These are phyloP conservation scores for Talaromyces sp. DNA, from an alignment of 2,329 filamentous ascomycete genomes.

Conservation along the genomic window DNA sequence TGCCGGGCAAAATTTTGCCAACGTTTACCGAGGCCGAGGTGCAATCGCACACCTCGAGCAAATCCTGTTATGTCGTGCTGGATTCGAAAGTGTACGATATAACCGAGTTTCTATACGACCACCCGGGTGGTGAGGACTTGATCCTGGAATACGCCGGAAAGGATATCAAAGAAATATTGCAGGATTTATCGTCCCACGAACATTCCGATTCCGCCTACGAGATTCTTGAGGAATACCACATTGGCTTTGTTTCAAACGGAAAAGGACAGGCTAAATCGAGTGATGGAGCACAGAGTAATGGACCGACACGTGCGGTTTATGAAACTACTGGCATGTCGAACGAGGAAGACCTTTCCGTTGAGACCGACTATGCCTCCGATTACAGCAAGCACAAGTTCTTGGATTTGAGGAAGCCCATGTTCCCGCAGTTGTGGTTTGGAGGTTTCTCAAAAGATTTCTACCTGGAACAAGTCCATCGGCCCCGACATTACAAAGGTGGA, in stretches of 20 bases:
- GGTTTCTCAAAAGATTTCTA: slow-evolving; percentile 96
- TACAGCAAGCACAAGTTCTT: slow-evolving; percentile 92
- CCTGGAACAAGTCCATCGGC: slow-evolving; percentile 90
- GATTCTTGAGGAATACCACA: slow-evolving; percentile 77
- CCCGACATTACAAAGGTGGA: slow-evolving; percentile 91
- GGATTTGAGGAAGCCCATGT: slow-evolving; percentile 76
- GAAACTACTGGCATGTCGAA: slow-evolving; percentile 77
- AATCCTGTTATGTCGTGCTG: slow-evolving; percentile 90
- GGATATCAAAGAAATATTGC: slow-evolving; percentile 77
- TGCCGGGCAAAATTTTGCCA: slow-evolving; percentile 78
- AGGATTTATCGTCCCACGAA: slow-evolving; percentile 74
- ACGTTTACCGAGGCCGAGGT: slow-evolving; percentile 79
- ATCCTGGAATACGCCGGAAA: slow-evolving; percentile 87
- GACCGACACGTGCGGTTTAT: slow-evolving; percentile 34
- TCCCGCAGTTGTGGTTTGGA: slow-evolving; percentile 82
- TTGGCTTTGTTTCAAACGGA: slow-evolving; percentile 66
- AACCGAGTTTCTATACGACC: slow-evolving; percentile 82
- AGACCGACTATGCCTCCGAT: slow-evolving; percentile 72
- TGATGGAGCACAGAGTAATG: slow-evolving; percentile 44
- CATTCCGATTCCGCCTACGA: slow-evolving; percentile 96
- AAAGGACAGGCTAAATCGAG: slow-evolving; percentile 33
- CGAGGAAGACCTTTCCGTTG: slow-evolving; percentile 78
- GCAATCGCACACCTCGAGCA: slow-evolving; percentile 68
- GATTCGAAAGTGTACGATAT: slow-evolving; percentile 92
- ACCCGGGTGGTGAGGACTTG: slow-evolving; percentile 84